phyloP scores from a whole-genome alignment of 73 alveolate species.

The Paramecium sonneborni region DNA sequence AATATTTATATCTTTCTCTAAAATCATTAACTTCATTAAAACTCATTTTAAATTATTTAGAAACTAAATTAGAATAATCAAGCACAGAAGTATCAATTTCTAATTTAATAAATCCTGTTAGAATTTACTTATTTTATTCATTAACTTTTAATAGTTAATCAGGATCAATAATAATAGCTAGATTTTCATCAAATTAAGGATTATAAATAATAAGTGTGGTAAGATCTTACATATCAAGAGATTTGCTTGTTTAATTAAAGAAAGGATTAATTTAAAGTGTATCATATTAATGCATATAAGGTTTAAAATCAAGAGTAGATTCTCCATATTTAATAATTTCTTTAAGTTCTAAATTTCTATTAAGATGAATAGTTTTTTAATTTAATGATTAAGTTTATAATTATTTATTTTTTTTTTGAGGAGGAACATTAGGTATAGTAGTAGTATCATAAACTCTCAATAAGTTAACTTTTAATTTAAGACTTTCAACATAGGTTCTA shows the following conservation, averaged over 20 bases:
- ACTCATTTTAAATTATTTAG: neutral
- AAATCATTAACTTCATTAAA: conserved; percentile 23
- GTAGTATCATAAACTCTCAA: neutral
- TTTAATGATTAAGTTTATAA: neutral
- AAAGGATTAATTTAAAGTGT: conserved; percentile 12
- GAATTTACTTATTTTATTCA: neutral
- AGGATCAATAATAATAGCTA: conserved; percentile 25
- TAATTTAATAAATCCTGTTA: conserved; percentile 28
- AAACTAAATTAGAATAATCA: neutral
- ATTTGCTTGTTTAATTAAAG: neutral
- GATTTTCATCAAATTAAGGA: conserved; percentile 6
- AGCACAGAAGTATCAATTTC: neutral
- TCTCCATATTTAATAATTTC: conserved; percentile 18
- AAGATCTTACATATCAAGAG: neutral
- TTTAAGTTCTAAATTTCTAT: neutral
- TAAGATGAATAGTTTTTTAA: neutral
- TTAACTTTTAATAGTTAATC: neutral
- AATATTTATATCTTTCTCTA: conserved; percentile 17
- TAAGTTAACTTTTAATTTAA: neutral
- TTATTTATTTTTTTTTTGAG: neutral
- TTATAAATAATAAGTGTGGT: neutral
- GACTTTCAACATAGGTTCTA: neutral
- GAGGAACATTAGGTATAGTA: neutral
- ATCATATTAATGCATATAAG: neutral
- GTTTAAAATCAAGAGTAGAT: neutral